Percentiles rank a stretch among this genome's conserved stretches.
phyloP scores from a whole-genome alignment of 805 yeast species.

The Pichia cabralensis region DNA sequence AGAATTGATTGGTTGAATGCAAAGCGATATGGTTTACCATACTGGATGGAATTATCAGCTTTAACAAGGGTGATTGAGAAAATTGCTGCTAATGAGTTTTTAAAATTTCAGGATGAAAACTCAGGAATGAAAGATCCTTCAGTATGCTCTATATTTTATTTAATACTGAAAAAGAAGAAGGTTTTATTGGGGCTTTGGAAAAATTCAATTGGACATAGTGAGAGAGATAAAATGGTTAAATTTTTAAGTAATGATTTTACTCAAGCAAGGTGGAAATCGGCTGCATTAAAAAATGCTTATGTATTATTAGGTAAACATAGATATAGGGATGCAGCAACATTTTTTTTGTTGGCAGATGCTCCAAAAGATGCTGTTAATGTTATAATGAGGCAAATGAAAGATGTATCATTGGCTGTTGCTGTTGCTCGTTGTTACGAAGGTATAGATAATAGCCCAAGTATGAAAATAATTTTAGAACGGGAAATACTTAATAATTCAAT shows the following conservation, averaged over 20 bases:
- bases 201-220: conserved; percentile 63
- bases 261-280: conserved; percentile 70
- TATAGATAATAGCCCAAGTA: conserved; percentile 46
- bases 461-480: conserved; percentile 38
- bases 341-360: conserved; percentile 71
- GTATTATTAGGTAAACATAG: conserved; percentile 85
- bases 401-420: conserved; percentile 66
- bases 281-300: conserved; percentile 88
- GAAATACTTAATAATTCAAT: conserved; percentile 49
- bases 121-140: conserved; percentile 58
- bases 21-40: conserved; percentile 51
- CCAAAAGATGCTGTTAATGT: conserved; percentile 72
- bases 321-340: conserved; percentile 77
- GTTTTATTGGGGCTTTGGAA: conserved; percentile 78
- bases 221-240: conserved; percentile 70
- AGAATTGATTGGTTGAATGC: conserved; percentile 50
- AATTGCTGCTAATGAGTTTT: conserved; percentile 64
- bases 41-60: conserved; percentile 51
- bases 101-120: conserved; percentile 27
- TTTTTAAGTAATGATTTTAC: conserved; percentile 70
- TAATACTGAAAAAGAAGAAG: conserved; percentile 71
- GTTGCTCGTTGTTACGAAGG: conserved; percentile 67
- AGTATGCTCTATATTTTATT: conserved; percentile 58
- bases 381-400: conserved; percentile 54
- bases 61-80: conserved; percentile 48